A percentile compares a stretch with the other conserved stretches of the same genome.
phyloP scores from a whole-genome alignment of 352 stramenopile genomes.

The Ophiocytium majus region DNA sequence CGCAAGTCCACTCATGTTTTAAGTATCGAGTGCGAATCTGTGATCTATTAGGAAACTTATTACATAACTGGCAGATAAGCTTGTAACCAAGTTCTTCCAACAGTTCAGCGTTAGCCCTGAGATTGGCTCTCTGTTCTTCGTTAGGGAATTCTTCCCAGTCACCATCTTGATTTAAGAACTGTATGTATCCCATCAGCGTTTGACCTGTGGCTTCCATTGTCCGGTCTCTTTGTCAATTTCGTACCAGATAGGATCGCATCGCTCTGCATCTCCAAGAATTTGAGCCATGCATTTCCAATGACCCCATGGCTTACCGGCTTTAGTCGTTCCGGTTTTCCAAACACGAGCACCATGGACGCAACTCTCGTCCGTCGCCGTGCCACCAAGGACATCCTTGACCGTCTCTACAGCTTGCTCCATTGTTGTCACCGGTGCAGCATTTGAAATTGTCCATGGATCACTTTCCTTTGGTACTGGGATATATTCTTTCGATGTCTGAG shows the following conservation, averaged over 20 bases:
- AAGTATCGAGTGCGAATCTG: too few relatives aligned
- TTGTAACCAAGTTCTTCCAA: neutral
- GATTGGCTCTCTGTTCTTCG: neutral
- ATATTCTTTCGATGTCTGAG: constrained; percentile 1
- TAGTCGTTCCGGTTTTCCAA: constrained; percentile 2
- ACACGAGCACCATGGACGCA: neutral
- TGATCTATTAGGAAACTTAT: too few relatives aligned
- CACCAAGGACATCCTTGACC: neutral
- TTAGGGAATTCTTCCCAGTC: neutral
- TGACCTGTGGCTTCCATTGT: neutral
- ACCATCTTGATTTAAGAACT: constrained; percentile 12
- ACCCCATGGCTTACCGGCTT: constrained; percentile 8
- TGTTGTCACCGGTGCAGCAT: neutral
- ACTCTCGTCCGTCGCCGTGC: neutral
- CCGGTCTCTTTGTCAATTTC: neutral
- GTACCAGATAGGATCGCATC: constrained; percentile 2
- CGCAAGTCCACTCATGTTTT: too few relatives aligned
- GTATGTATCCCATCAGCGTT: neutral
- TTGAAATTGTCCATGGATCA: neutral
- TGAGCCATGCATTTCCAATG: neutral
- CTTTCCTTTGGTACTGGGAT: constrained; percentile 14
- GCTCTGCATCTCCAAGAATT: neutral
- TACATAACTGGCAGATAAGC: neutral
- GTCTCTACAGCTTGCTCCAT: constrained; percentile 6
- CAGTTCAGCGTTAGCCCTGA: neutral